Base-by-base conservation (phyloP, 1,284 basidiomycete species). In the Pseudozyma tsukubaensis region DNA sequence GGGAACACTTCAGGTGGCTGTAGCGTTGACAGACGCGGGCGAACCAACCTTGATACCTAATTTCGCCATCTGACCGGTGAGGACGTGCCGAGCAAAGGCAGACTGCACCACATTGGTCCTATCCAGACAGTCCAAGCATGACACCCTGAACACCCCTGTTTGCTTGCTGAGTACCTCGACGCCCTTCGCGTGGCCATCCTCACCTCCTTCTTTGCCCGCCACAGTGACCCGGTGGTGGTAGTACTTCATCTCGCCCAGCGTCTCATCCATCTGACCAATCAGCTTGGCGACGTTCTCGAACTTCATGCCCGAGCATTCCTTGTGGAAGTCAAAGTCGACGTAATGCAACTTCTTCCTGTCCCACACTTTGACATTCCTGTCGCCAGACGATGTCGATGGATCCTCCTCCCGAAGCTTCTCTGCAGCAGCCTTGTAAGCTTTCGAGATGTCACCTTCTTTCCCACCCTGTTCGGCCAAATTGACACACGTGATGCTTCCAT, bases 81-180 rank as follows among this genome's bases (percentile, higher is more conserved):
- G 86, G 29, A 94, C 89, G 83, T 92, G 89, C 62, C 94, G 89
- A 8, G 93, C 92, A 78, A 97, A 92, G 0, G 95, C 94, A 21
- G 93, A 96, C 85, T 98, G 92, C 0, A 97, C 91, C 74, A 97
- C 97, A 84, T 99, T 99, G 9, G 97, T 99, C 39, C 97, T 90
- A 83, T 98, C 96, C 64, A 98, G 86, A 84, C 94, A 97, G 83
- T 98, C 96, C 53, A 99, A 87, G 84, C 96, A 99, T 82, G 99
- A 99, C 11, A 91, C 92, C 56, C 97, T 88, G 85, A 99, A 97
- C 5, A 94, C 89, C 3, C 97, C 97, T 53, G 89, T 89, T 83
- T 99, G 97, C 34, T 29, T 47, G 43, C 48, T 48, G 3, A 68
- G 8, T 24, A 77, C 61, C 40, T 63, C 32, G n/a, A 55, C 49